Evolutionary conservation across 2,329 filamentous ascomycete genomes (phyloP).

Genomic region (Dryadomyces sulphureus): DNA sequence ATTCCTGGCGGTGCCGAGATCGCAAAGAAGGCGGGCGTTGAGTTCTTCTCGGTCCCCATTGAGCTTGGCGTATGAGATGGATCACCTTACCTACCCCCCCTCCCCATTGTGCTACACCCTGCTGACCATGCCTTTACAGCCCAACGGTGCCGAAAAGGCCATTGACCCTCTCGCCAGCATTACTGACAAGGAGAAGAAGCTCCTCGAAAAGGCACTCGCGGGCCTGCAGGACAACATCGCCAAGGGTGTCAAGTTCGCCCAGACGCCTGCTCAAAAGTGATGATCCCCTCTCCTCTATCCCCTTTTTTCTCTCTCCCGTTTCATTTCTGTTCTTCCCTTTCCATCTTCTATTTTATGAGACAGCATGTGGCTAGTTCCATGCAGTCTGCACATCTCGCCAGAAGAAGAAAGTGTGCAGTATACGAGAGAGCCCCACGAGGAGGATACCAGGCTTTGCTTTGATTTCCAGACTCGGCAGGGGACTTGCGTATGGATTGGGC

Average conservation of each 20-base stretch:
- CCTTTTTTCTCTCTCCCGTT: slow-evolving; percentile 10
- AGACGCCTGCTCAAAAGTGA: slow-evolving; percentile 84
- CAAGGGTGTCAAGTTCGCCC: slow-evolving; percentile 83
- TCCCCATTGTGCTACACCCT: background rate
- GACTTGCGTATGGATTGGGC: background rate
- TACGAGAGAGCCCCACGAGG: background rate
- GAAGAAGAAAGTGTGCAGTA: background rate
- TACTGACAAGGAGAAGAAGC: slow-evolving; percentile 77
- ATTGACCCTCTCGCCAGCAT: slow-evolving; percentile 63
- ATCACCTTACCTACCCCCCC: background rate
- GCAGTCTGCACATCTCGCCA: background rate
- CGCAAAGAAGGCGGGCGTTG: slow-evolving; percentile 64
- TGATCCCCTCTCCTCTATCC: slow-evolving; percentile 19
- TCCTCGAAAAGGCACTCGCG: slow-evolving; percentile 59
- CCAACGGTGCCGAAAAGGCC: slow-evolving; percentile 73
- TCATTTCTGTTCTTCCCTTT: background rate
- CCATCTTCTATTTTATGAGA: background rate
- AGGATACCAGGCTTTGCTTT: background rate
- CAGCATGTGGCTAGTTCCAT: background rate
- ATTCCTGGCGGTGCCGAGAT: slow-evolving; percentile 78
- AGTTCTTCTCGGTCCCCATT: slow-evolving; percentile 93
- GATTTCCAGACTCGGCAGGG: background rate
- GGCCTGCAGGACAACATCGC: slow-evolving; percentile 85
- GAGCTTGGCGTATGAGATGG: slow-evolving; percentile 74
- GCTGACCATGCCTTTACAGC: slow-evolving; percentile 32